A percentile compares a stretch with the other conserved stretches of the same genome.
Evolutionary conservation across 2,329 filamentous ascomycete species (phyloP).

Genomic region (Diplodia corticola): DNA sequence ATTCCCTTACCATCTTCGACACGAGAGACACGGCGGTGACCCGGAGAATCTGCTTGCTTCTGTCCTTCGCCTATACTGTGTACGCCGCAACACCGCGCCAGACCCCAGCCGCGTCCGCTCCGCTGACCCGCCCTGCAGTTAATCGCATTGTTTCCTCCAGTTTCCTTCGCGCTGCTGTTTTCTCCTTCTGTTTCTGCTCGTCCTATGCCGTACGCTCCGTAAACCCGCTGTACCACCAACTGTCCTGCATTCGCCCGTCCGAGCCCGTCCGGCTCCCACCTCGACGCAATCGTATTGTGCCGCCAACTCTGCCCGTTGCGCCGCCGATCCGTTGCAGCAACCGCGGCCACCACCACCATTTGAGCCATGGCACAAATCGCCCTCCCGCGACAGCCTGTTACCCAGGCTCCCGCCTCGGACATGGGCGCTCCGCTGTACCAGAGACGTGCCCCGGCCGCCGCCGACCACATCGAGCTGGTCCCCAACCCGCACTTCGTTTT

Average conservation of each 20-base stretch:
- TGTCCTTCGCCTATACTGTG: slow-evolving; percentile 22
- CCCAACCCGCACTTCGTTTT: slow-evolving; percentile 53
- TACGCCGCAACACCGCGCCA: neutral
- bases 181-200: slow-evolving; percentile 4
- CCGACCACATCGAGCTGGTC: slow-evolving; percentile 45
- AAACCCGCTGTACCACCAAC: slow-evolving; percentile 17
- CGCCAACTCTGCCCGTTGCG: slow-evolving; percentile 7
- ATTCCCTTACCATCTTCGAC: slow-evolving; percentile 17
- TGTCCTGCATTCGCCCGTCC: slow-evolving; percentile 18
- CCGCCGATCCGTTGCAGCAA: slow-evolving; percentile 15
- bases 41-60: slow-evolving; percentile 21
- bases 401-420: slow-evolving; percentile 33
- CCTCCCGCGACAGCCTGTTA: slow-evolving; percentile 43
- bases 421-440: slow-evolving; percentile 24
- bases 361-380: slow-evolving; percentile 40
- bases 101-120: neutral
- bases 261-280: neutral
- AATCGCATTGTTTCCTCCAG: slow-evolving; percentile 20
- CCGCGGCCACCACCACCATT: neutral
- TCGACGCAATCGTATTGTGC: slow-evolving; percentile 14
- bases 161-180: slow-evolving; percentile 16
- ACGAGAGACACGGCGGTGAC: slow-evolving; percentile 20
- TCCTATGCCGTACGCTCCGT: slow-evolving; percentile 14
- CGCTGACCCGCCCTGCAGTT: slow-evolving; percentile 21
- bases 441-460: slow-evolving; percentile 27